Base-by-base conservation (phyloP, 352 stramenopile genomes). In the Thraustochytrium striatum region DNA sequence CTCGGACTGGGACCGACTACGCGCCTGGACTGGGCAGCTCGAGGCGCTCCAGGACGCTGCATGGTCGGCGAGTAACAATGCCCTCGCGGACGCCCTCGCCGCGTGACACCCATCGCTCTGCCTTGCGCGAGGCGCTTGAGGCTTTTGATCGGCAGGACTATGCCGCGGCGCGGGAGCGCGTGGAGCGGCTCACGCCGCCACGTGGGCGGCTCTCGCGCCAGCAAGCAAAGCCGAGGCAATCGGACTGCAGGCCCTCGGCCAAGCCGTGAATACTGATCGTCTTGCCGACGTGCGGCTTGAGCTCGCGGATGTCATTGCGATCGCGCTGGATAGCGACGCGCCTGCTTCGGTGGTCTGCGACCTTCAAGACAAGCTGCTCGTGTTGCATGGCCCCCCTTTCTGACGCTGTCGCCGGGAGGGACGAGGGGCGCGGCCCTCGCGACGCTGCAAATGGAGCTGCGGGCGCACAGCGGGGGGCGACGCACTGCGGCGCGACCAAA, bases 31-130 rank as follows among this genome's bases (percentile, higher is more conserved):
- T 30, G 0, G 7, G 8, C 44, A 55, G 16, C 65, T 75, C n/a
- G 36, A 30, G 19, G 7, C 58, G 65, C 30, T 43, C 21, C 65
- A 75, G 36, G 65, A 75, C 21, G n/a, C 19, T n/a, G 65, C 65
- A 16, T 75, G 65, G 65, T 39, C 43, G 25, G 65, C 65, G 3
- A 43, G 35, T 21, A 8, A 61, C 1, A 43, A 75, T 8, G 32
- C 65, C 8, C 65, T 75, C 16, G 65, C 65, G 5, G 65, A 75
- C 35, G 44, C 32, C 25, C 52, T 75, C 25, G 50, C 39, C 7
- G 16, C 30, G 3, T 47, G 65, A 13, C 19, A 30, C 8, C 5
- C 9, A 16, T 11, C 39, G 50, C 35, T 75, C 25, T 30, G 44
- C 36, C 65, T 75, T 5, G 50, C 47, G 44, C 13, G 52, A 13